Conservation (phyloP, 2,329 filamentous ascomycete genomes). For the Xylaria sp. region DNA sequence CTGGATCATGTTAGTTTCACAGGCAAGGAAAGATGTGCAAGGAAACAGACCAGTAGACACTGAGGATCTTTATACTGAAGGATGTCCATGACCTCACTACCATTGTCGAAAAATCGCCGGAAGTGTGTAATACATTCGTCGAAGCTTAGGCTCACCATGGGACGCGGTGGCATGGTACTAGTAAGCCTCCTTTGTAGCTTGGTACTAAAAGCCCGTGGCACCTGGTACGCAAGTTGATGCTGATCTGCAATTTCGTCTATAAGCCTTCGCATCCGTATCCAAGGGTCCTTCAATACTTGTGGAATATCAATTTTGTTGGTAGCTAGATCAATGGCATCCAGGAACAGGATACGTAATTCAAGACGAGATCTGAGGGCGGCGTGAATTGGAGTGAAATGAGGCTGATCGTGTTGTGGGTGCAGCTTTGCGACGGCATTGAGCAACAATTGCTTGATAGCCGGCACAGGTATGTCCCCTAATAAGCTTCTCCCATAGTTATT, state of each 20-base stretch:
- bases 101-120: conserved; percentile 73
- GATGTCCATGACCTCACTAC: conserved; percentile 69
- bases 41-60: conserved; percentile 66
- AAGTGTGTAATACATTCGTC: conserved; percentile 74
- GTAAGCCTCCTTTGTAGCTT: conserved; percentile 92
- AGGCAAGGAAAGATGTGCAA: conserved; percentile 22
- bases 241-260: conserved; percentile 65
- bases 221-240: conserved; percentile 64
- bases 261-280: conserved; percentile 56
- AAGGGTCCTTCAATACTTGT: conserved; percentile 55
- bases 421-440: conserved; percentile 48
- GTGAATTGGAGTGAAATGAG: conserved; percentile 46
- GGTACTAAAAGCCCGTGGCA: conserved; percentile 82
- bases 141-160: conserved; percentile 79
- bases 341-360: conserved; percentile 67
- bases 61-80: conserved; percentile 71
- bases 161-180: conserved; percentile 90
- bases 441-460: conserved; percentile 61
- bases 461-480: conserved; percentile 65
- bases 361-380: conserved; percentile 70
- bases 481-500: conserved; percentile 86
- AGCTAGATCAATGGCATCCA: conserved; percentile 59
- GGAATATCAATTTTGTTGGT: conserved; percentile 50
- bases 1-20: conserved; percentile 47
- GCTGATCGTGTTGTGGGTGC: conserved; percentile 36